Evolutionary conservation across 179 eudicot genomes (phyloP).

Genomic region (Pouteria campechiana): DNA sequence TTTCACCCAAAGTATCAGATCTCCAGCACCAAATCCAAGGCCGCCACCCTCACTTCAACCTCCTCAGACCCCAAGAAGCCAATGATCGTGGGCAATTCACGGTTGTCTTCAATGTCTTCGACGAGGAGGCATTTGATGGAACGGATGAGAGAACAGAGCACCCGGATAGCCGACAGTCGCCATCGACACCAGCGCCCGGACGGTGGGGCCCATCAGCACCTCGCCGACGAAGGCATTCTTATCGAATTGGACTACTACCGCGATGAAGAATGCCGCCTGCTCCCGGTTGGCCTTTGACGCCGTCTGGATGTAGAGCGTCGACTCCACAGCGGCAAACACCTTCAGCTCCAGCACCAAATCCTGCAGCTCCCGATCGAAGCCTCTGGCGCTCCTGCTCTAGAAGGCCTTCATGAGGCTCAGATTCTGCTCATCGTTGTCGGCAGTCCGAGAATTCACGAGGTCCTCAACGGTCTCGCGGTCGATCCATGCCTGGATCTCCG

Average conservation of each 20-base stretch:
- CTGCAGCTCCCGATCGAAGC: slow-evolving; percentile 60
- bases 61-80: slow-evolving; percentile 21
- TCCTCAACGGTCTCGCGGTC: slow-evolving; percentile 53
- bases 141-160: slow-evolving; percentile 41
- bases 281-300: slow-evolving; percentile 33
- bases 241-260: slow-evolving; percentile 53
- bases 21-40: slow-evolving; percentile 55
- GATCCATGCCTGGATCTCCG: slow-evolving; percentile 74
- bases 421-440: slow-evolving; percentile 13
- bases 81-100: slow-evolving; percentile 35
- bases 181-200: slow-evolving; percentile 38
- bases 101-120: slow-evolving; percentile 52
- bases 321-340: slow-evolving; percentile 34
- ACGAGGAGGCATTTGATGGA: slow-evolving; percentile 70
- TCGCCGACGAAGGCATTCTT: slow-evolving; percentile 85
- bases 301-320: slow-evolving; percentile 19
- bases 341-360: slow-evolving; percentile 50
- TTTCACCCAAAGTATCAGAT: slow-evolving; percentile 87
- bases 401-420: slow-evolving; percentile 22
- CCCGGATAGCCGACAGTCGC: slow-evolving; percentile 28
- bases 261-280: slow-evolving; percentile 29
- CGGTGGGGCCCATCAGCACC: slow-evolving; percentile 47
- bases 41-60: slow-evolving; percentile 12
- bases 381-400: slow-evolving; percentile 28
- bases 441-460: slow-evolving; percentile 11